These are phyloP conservation scores for Ephemerocybe angulata DNA, from an alignment of 768 basidiomycete species.

Conservation along the genomic window DNA sequence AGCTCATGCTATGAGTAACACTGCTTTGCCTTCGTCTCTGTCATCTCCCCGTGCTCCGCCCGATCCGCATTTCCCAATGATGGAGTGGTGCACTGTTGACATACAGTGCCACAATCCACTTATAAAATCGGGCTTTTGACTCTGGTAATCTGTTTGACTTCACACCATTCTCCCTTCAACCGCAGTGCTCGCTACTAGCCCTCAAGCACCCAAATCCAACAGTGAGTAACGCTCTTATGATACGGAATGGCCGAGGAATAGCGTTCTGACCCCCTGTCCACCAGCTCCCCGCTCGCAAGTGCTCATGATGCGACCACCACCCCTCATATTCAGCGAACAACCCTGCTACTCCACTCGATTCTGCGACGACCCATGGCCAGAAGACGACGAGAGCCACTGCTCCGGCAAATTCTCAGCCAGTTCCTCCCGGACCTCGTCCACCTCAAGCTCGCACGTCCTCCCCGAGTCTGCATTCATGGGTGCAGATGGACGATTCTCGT, in stretches of 20 bases:
- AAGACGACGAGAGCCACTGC: not conserved
- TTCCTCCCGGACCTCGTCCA: constrained; percentile 5
- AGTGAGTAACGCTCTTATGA: not conserved
- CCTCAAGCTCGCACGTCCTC: constrained; percentile 7
- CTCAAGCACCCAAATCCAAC: not conserved
- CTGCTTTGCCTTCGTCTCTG: not conserved
- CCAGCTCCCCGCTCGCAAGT: not conserved
- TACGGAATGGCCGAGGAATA: not conserved
- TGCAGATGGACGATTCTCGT: not conserved
- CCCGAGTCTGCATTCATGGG: constrained; percentile 7
- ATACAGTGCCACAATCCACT: not conserved
- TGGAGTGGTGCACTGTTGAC: not conserved
- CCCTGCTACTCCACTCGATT: not conserved
- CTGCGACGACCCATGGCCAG: constrained; percentile 5
- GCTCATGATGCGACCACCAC: not conserved
- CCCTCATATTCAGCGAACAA: not conserved
- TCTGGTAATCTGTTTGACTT: not conserved
- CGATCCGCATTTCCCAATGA: not conserved
- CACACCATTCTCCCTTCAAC: not conserved
- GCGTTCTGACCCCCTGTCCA: not conserved
- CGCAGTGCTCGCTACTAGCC: not conserved
- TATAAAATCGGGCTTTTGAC: not conserved
- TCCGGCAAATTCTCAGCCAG: not conserved
- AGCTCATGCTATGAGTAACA: not conserved
- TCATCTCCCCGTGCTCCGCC: not conserved